These are phyloP conservation scores for Clonostachys solani DNA, from an alignment of 2,329 filamentous ascomycete genomes.

Conservation along the genomic window DNA sequence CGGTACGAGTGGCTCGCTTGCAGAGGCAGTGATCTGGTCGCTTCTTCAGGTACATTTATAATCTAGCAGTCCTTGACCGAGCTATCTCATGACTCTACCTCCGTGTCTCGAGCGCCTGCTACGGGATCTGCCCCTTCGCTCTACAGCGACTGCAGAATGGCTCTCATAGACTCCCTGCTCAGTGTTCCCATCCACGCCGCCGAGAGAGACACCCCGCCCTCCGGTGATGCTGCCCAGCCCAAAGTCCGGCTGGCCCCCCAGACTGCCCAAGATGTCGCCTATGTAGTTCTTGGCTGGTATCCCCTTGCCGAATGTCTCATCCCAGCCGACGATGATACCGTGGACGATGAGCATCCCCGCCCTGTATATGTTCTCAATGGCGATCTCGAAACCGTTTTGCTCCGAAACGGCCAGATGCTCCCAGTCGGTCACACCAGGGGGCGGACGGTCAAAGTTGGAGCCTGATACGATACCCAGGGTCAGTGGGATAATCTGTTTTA, in stretches of 20 bases:
- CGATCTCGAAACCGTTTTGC: constrained; percentile 60
- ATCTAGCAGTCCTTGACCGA: no score
- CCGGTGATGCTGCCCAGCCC: constrained; percentile 46
- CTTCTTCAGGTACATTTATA: no score
- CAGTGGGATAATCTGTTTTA: neutral
- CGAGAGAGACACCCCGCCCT: constrained; percentile 21
- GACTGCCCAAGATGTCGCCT: constrained; percentile 66
- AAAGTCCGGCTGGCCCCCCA: constrained; percentile 64
- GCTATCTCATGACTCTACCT: no score
- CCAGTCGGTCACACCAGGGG: constrained; percentile 47
- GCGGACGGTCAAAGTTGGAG: constrained; percentile 69
- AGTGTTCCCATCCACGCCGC: neutral
- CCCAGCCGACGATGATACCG: constrained; percentile 60
- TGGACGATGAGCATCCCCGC: constrained; percentile 62
- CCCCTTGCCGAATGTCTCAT: constrained; percentile 51
- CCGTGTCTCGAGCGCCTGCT: no score
- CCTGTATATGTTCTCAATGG: constrained; percentile 61
- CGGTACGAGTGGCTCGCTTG: no score
- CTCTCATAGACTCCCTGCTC: no score
- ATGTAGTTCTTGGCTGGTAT: constrained; percentile 60
- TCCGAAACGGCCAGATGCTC: constrained; percentile 56
- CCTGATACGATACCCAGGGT: constrained; percentile 19
- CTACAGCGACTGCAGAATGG: no score
- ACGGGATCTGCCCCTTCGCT: no score
- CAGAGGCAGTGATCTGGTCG: no score